Base-by-base conservation (phyloP, 441 rosid genomes). In the Erodium moschatum region DNA sequence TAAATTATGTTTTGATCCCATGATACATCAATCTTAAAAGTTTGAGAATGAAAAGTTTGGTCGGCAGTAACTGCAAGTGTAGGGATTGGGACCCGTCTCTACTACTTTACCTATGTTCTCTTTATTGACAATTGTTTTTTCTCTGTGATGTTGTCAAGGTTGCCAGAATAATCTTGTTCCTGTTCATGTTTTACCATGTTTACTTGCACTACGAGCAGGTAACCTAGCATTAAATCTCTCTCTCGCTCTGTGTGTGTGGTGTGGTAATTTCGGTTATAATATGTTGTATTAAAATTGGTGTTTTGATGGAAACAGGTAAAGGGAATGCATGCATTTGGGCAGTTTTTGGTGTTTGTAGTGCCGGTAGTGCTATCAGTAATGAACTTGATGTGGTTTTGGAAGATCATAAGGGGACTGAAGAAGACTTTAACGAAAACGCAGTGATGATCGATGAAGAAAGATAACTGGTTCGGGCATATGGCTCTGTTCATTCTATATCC, bases 131-230 rank as follows among this genome's bases (percentile, higher is more conserved):
- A 38, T 69, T 19, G 24, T 31, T 15, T 6, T 35, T 44, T 44
- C 62, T 24, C 0, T 67, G 12, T 12, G 9, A 2, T 42, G 11
- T 42, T 24, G 16, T 33, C 2, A 83, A 85, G 89, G 83, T 83
- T 56, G 85, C 87, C 19, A 73, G 89, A 72, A 72, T 85, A 52
- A 71, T 85, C 69, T 70, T 83, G 64, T 85, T 85, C 72, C 38
- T 80, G 24, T 83, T 79, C 78, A 31, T 83, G 70, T 85, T 85
- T 60, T 79, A 82, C 72, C 89, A 83, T 1, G 65, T 85, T 64
- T 80, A 77, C 77, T 73, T 81, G 78, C 82, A 83, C 72, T 78
- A 65, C 15, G 77, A 80, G 69, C 83, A 85, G 86, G 87, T 83
- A 77, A 70, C 4, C 2, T 33, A 33, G 5, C 38, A 33, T 33